Conservation (phyloP, 108 stramenopile species). For the Discostella pseudostelligera region DNA sequence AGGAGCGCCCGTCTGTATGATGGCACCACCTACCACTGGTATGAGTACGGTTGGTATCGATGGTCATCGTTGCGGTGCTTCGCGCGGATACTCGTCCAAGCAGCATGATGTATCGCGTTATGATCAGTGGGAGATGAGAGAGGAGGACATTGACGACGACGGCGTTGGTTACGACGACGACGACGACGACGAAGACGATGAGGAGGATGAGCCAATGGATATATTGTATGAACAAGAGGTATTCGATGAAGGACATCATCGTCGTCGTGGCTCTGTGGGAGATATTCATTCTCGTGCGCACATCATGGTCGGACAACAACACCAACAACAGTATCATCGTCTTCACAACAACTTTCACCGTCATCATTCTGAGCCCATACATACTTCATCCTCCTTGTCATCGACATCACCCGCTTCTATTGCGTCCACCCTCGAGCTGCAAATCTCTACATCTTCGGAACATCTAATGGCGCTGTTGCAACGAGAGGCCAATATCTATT, state of each 20-base stretch:
- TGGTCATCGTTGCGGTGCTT: no score
- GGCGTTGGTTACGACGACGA: not conserved
- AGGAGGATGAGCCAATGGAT: conserved; percentile 8
- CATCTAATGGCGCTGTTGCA: conserved; percentile 29
- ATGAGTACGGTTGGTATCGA: no score
- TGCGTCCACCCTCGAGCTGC: not conserved
- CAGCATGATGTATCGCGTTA: not conserved
- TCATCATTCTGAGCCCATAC: conserved; percentile 2
- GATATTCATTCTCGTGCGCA: no score
- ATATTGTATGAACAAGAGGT: conserved; percentile 11
- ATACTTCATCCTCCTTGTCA: not conserved
- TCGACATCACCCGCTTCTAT: not conserved
- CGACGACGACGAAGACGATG: conserved; percentile 10
- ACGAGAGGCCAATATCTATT: conserved; percentile 34
- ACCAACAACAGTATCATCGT: not conserved
- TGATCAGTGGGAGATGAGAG: conserved; percentile 6
- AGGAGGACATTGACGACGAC: not conserved
- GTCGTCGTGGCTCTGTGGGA: not conserved
- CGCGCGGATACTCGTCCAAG: no score
- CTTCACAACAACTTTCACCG: not conserved
- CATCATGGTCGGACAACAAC: not conserved
- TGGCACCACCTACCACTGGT: no score
- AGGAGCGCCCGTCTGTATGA: no score
- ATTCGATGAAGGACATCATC: not conserved
- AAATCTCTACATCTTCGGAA: conserved; percentile 12